Evolutionary conservation across 192 early-diverging fungal genomes (phyloP), one percentile per base, ranked within the genome.

Genomic region (Backusella psychrophila): DNA sequence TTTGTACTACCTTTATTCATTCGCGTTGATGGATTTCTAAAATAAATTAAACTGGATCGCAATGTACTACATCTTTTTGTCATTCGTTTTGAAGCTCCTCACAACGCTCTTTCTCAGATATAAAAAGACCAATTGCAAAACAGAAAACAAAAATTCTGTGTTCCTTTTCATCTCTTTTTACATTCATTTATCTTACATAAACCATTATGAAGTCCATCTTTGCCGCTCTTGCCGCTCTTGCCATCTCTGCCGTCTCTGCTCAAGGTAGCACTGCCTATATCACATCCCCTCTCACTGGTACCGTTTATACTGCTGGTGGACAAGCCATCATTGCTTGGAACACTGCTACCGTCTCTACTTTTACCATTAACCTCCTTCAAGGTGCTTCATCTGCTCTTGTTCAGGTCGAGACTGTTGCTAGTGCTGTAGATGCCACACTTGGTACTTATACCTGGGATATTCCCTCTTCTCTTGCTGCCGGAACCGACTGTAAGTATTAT

Each of bases 381-480:
- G 80, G 80, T 44, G 19, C 46, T 41, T 71, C 72, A 49, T 74
- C 75, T 42, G 72, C 76, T 44, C 67, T 81, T 33, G 77, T 78
- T 44, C 73, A 67, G 26, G 56, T 81, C n/a, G 65, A 38, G 23
- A 66, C 63, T 36, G 75, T 81, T 67, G 80, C 76, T 53, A 63
- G 72, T 66, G 75, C 75, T 56, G 77, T 81, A 17, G 39, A 36
- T 35, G 69, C 80, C 29, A 14, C 72, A 29, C 29, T 73, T 52
- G 73, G 73, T 35, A 31, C 52, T 17, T 81, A 75, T 70, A 75
- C 71, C 23, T 81, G 80, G 80, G 67, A 69, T 39, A 81, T 81
- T 41, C 80, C 80, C 63, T 68, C 80, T 42, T n/a, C 67, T 63
- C 34, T 73, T 42, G 69, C 80, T 38, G 49, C 80, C 33, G 80